Percentiles rank a stretch among this genome's conserved stretches.
phyloP scores from a whole-genome alignment of 2,329 filamentous ascomycete genomes.

The Huntiella bhutanensis region DNA sequence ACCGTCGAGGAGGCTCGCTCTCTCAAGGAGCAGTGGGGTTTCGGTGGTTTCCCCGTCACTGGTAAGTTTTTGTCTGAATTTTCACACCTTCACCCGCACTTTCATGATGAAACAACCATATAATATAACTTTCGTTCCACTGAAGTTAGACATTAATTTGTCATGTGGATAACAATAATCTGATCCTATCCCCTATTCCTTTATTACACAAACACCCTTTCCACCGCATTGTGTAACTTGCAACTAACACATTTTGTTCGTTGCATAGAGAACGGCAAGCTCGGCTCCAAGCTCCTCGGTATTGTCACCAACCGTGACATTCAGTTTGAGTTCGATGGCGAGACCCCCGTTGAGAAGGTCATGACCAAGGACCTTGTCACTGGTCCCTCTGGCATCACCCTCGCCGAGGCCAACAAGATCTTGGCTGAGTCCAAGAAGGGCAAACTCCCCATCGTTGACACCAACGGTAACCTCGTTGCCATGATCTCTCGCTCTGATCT shows the following conservation, averaged over 20 bases:
- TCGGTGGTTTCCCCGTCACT: slow-evolving; percentile 95
- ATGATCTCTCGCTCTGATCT: slow-evolving; percentile 87
- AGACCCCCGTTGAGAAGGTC: slow-evolving; percentile 61
- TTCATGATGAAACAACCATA: slow-evolving; percentile 60
- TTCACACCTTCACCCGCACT: neutral
- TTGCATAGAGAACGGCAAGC: slow-evolving; percentile 60
- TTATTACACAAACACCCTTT: slow-evolving; percentile 20
- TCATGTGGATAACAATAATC: slow-evolving; percentile 49
- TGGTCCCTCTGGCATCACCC: slow-evolving; percentile 61
- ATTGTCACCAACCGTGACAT: slow-evolving; percentile 97
- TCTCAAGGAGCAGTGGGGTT: slow-evolving; percentile 95
- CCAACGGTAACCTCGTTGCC: slow-evolving; percentile 67
- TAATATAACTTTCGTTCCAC: slow-evolving; percentile 99
- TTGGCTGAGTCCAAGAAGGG: slow-evolving; percentile 95
- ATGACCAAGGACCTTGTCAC: slow-evolving; percentile 95
- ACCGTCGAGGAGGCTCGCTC: slow-evolving; percentile 82
- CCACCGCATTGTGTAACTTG: neutral
- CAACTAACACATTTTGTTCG: slow-evolving; percentile 8
- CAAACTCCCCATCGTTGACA: slow-evolving; percentile 84
- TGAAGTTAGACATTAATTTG: slow-evolving; percentile 56
- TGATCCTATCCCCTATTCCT: slow-evolving; percentile 17
- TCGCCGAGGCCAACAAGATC: slow-evolving; percentile 80
- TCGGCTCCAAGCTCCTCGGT: slow-evolving; percentile 88
- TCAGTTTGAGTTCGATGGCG: slow-evolving; percentile 70
- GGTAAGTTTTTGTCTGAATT: slow-evolving; percentile 42